A percentile compares a stretch with the other conserved stretches of the same genome.
Evolutionary conservation across 148 eudicot species (phyloP).

Genomic region (Rhododendron mucronatum): DNA sequence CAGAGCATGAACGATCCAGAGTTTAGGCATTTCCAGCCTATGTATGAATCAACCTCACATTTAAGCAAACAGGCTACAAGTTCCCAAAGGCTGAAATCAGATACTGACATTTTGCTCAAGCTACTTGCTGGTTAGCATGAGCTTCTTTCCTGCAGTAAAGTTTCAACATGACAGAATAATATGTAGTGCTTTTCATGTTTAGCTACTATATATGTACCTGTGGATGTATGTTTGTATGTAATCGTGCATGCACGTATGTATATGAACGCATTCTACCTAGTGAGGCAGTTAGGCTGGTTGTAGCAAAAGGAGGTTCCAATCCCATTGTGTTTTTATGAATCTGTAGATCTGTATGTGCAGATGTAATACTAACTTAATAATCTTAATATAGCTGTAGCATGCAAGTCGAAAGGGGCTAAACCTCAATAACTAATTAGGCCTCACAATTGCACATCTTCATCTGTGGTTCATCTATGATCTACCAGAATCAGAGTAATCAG

Average conservation of each 20-base stretch:
- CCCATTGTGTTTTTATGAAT: background rate
- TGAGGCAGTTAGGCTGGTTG: slow-evolving; percentile 4
- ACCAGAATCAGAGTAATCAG: background rate
- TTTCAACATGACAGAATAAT: background rate
- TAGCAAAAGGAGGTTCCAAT: background rate
- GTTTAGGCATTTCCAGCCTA: slow-evolving; percentile 2
- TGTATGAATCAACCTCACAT: slow-evolving; percentile 7
- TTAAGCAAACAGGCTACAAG: background rate
- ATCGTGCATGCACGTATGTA: background rate
- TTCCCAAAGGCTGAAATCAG: background rate
- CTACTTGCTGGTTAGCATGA: background rate
- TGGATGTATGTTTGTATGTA: background rate
- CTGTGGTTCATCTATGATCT: background rate
- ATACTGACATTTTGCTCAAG: background rate
- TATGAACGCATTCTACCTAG: background rate
- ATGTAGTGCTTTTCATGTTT: background rate
- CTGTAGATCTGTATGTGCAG: background rate
- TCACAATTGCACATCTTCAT: background rate
- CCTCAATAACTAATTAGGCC: background rate
- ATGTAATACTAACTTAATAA: background rate
- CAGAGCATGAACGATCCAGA: slow-evolving; percentile 5
- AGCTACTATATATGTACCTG: background rate
- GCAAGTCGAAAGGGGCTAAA: background rate
- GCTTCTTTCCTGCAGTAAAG: background rate
- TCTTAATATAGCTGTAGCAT: background rate